A percentile compares a stretch with the other conserved stretches of the same genome.
Evolutionary conservation across 176 grass and related monocot genomes (phyloP).

Genomic region (Aegilops sharonensis): DNA sequence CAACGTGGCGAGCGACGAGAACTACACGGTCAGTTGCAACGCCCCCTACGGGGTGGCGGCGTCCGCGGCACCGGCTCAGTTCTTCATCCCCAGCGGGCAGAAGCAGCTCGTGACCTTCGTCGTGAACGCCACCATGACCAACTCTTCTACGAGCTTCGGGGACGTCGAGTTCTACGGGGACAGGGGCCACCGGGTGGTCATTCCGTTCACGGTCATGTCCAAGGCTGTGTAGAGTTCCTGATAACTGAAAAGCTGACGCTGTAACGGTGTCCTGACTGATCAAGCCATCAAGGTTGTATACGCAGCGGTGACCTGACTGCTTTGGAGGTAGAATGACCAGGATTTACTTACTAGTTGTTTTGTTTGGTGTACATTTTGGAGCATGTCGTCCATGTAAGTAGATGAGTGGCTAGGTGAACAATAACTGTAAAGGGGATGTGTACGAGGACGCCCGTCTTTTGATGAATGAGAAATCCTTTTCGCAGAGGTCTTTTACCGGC

Average conservation of each 20-base stretch:
- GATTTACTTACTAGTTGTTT: constrained; percentile 8
- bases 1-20: constrained; percentile 66
- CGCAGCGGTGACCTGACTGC: constrained; percentile 31
- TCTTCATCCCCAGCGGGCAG: constrained; percentile 61
- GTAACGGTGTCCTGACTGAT: constrained; percentile 29
- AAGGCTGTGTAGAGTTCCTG: constrained; percentile 57
- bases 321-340: constrained; percentile 36
- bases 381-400: constrained; percentile 50
- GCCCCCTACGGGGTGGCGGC: constrained; percentile 59
- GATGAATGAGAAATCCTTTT: constrained; percentile 25
- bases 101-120: constrained; percentile 69
- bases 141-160: constrained; percentile 69
- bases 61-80: constrained; percentile 43
- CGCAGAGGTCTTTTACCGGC: neutral
- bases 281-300: neutral
- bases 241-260: constrained; percentile 7
- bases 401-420: constrained; percentile 15
- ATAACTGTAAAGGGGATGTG: constrained; percentile 37
- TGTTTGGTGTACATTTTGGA: constrained; percentile 39
- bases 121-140: constrained; percentile 61
- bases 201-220: constrained; percentile 75
- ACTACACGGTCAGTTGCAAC: constrained; percentile 61
- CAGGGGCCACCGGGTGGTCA: constrained; percentile 55
- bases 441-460: neutral
- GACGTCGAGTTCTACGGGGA: constrained; percentile 72